Percentiles rank a stretch among this genome's conserved stretches.
Conservation (phyloP, 257 asterid species). For the Solanum verrucosum region DNA sequence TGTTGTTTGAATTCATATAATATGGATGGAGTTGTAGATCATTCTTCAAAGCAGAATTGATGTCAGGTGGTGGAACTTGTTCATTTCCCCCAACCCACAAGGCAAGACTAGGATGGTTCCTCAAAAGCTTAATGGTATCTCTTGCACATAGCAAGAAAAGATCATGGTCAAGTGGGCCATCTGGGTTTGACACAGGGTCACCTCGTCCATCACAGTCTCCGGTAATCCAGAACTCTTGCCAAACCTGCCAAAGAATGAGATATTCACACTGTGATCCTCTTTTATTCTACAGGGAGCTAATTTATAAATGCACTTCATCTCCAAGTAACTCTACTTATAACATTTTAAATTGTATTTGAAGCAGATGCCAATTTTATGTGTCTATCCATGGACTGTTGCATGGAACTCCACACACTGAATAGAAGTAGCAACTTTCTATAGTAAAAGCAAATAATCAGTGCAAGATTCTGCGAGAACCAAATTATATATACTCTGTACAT, state of each 20-base stretch:
- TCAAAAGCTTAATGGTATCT: conserved; percentile 82
- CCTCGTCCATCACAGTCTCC: conserved; percentile 96
- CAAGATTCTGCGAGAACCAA: background rate
- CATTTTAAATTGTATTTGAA: background rate
- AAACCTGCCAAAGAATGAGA: conserved; percentile 48
- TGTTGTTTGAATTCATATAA: conserved; percentile 16
- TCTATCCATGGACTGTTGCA: background rate
- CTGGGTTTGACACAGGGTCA: conserved; percentile 71
- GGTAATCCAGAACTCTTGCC: conserved; percentile 99
- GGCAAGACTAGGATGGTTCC: conserved; percentile 98
- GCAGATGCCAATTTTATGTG: background rate
- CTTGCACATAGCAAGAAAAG: conserved; percentile 84
- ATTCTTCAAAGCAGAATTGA: conserved; percentile 56
- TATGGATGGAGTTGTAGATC: conserved; percentile 72
- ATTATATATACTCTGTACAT: background rate
- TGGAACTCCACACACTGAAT: background rate
- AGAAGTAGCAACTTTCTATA: background rate
- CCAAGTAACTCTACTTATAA: background rate
- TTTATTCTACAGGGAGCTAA: background rate
- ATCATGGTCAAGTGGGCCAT: conserved; percentile 95
- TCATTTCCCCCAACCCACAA: conserved; percentile 99
- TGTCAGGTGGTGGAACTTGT: conserved; percentile 90
- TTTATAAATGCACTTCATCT: background rate
- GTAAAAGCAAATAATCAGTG: background rate
- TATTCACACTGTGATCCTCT: background rate